These are phyloP conservation scores for Eutypa lata DNA, from an alignment of 2,329 filamentous ascomycete genomes.

Conservation along the genomic window DNA sequence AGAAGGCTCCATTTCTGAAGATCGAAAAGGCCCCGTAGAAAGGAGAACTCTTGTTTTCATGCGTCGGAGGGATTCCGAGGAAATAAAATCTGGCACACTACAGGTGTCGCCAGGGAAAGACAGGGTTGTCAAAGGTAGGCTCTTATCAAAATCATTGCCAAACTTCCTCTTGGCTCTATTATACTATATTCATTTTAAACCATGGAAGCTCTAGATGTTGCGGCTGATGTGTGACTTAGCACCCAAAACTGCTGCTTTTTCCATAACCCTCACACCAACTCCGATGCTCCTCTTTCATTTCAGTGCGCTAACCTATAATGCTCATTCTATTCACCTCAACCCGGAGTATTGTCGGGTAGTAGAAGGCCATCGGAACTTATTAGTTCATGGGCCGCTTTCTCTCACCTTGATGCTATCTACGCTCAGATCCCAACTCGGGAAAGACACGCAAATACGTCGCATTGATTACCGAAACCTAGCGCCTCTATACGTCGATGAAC, in stretches of 20 bases:
- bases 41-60: slow-evolving; percentile 52
- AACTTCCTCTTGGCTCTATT: not conserved
- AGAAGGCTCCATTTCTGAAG: slow-evolving; percentile 1
- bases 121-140: slow-evolving; percentile 23
- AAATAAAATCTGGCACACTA: slow-evolving; percentile 13
- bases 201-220: slow-evolving; percentile 5
- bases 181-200: not conserved
- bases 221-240: slow-evolving; percentile 19
- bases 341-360: slow-evolving; percentile 62
- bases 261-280: slow-evolving; percentile 61
- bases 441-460: slow-evolving; percentile 39
- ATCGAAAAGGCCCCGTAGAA: slow-evolving; percentile 37
- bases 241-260: slow-evolving; percentile 32
- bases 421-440: slow-evolving; percentile 48
- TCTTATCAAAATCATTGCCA: slow-evolving; percentile 24
- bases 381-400: slow-evolving; percentile 85
- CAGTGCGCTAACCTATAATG: slow-evolving; percentile 88
- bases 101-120: slow-evolving; percentile 14
- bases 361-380: slow-evolving; percentile 71
- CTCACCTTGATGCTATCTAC: slow-evolving; percentile 73
- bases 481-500: slow-evolving; percentile 73
- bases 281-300: slow-evolving; percentile 80
- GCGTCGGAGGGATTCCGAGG: slow-evolving; percentile 25
- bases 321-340: slow-evolving; percentile 87
- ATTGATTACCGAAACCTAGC: slow-evolving; percentile 80